These are phyloP conservation scores for Populus nigra DNA, from an alignment of 345 rosid species.

Conservation along the genomic window DNA sequence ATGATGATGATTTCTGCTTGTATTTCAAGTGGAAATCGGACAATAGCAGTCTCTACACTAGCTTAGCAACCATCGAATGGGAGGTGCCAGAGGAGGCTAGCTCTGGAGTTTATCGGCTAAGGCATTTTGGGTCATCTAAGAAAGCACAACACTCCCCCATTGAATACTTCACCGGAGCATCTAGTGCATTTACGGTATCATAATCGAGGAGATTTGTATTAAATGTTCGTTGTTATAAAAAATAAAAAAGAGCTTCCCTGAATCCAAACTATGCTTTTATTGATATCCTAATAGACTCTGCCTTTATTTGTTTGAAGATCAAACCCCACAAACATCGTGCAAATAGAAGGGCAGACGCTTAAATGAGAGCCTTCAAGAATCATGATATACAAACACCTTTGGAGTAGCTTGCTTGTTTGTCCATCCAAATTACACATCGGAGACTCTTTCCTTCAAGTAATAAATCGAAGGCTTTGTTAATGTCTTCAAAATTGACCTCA, in stretches of 20 bases:
- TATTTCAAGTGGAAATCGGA: conserved; percentile 45
- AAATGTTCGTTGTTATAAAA: neutral
- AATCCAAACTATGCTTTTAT: neutral
- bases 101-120: conserved; percentile 41
- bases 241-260: neutral
- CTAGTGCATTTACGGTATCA: conserved; percentile 42
- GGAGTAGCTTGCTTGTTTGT: conserved; percentile 22
- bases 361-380: neutral
- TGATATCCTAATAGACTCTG: neutral
- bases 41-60: conserved; percentile 14
- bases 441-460: conserved; percentile 57
- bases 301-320: neutral
- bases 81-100: conserved; percentile 38
- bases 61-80: conserved; percentile 51
- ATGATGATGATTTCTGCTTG: conserved; percentile 58
- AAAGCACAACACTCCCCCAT: conserved; percentile 27
- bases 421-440: conserved; percentile 79
- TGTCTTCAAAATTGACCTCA: conserved; percentile 63
- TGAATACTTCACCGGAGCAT: conserved; percentile 49
- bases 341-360: neutral
- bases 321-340: neutral
- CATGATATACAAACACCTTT: neutral
- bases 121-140: conserved; percentile 54
- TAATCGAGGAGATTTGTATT: neutral
- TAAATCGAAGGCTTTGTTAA: conserved; percentile 67